Evolutionary conservation across 192 early-diverging fungal genomes (phyloP), one percentile per base, ranked within the genome.

Genomic region (Backusella mclennaniae): DNA sequence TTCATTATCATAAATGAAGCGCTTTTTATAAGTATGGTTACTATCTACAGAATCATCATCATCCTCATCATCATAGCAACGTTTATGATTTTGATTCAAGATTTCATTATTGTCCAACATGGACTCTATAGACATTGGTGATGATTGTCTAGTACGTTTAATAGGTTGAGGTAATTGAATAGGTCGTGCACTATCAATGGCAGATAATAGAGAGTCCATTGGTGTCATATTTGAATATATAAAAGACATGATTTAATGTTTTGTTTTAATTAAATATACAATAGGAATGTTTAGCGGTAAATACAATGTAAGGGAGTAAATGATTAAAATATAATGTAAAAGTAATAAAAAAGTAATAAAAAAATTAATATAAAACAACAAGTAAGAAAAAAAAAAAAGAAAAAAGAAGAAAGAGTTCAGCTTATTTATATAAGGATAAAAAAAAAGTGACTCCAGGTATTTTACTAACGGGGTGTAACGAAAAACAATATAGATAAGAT

Each of bases 81-180:
- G 56, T 8, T 63, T 63, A 63, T 63, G 21, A 63, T 12, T 59
- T 59, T 59, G 56, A 59, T 63, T 63, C 56, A 63, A 29, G 23
- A 21, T 26, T 33, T 72, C 33, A 44, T 31, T 35, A 41, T 53
- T 39, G 33, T 76, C 73, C 31, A 81, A 71, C 36, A 81, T 69
- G 17, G 75, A 73, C 42, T 81, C 72, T 46, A 81, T 81, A 17
- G 80, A 81, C 80, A 81, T 81, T 8, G 76, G 76, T 17, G 75
- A 63, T 59, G 72, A 35, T 46, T 56, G 56, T 68, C 38, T 36
- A 38, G 8, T 36, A 35, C 44, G 41, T 29, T 35, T 46, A 35
- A 31, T 46, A 23, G 78, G 73, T 53, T 38, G 46, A 31, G 79
- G 72, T 33, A 76, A 36, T 9, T 74, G 74, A 66, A 74, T 77